Base-by-base conservation (phyloP, 2,329 filamentous ascomycete species). In the Tolypocladium ophioglossoides region DNA sequence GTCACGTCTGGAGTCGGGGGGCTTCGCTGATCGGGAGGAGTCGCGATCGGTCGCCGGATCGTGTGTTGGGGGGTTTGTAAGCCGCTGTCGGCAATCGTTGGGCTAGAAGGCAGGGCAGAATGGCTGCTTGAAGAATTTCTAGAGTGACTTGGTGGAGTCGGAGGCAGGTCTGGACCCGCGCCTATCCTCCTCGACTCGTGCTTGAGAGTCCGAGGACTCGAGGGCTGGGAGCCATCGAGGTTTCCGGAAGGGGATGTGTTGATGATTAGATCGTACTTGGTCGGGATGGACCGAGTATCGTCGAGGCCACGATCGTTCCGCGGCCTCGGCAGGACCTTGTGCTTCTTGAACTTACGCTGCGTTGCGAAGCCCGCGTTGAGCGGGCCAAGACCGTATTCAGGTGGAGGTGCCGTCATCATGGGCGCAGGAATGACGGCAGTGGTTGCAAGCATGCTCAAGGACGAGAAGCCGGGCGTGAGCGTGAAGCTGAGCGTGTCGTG, bases 1-100 rank as follows among this genome's bases (percentile, higher is more conserved):
- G 87, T 91, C 48, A 86, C 79, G 68, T 90, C 87, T 37, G 87
- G 87, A 3, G 87, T 91, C 35, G 85, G 86, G 18, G 85, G 85
- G 61, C 83, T 87, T 63, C 78, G 78, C 59, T 85, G 81, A 59
- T 82, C 80, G 32, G 82, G 78, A 51, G 85, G 84, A 6, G 85
- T 88, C 53, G 74, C 72, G n/a, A 78, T 78, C 11, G 74, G 63
- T 53, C 68, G 71, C 50, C 65, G 63, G 52, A 69, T 66, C 46
- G 68, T 66, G 57, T 69, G 68, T 52, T 73, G 67, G 51, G 68
- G 64, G 59, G 71, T 74, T 54, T 66, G 68, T 54, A 69, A 62
- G 37, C 68, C 66, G 55, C 65, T 71, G 52, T 70, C 70, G 40
- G 68, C 64, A 46, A 66, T 66, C 16, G 70, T 70, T 39, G 73